Base-by-base conservation (phyloP, 176 grass and related monocot genomes). In the Oryza longistaminata region DNA sequence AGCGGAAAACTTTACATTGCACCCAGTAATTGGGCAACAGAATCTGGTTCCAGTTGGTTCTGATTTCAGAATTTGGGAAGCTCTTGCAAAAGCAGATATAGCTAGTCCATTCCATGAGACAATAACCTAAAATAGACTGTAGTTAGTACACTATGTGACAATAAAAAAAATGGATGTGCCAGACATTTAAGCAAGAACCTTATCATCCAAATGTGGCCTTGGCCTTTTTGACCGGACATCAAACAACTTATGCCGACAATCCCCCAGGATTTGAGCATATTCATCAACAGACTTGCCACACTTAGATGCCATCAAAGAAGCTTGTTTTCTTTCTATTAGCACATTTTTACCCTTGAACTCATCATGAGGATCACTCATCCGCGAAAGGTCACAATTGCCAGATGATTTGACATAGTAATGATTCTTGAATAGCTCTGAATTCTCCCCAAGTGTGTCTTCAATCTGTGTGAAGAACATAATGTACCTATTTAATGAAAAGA, bases 61-160 rank as follows among this genome's bases (percentile, higher is more conserved):
- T 21, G 87, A 81, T 84, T 92, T 92, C 52, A 95, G 86, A 85
- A 95, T 92, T 77, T 87, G 91, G 75, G 96, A 98, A 83, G 96
- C 96, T 88, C 93, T 93, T 82, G 91, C 91, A 46, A 98, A 98
- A 61, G 91, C 91, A 70, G 96, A 98, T 79, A 98, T 85, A 35
- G 76, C 91, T 81, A 98, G 86, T 72, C 96, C 96, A 68, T 98
- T 98, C 96, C 96, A 98, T 68, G 96, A 98, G 76, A 98, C 91
- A 60, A 98, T 98, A 78, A 98, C 96, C 96, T 98, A 85, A 71
- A 80, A 80, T 11, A 27, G 82, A 60, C 3, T 33, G 3, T 66
- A 22, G 14, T 84, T 24, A 94, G 44, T 49, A 88, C n/a, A 85
- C 53, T 76, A 78, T 74, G 31, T 52, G 48, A 21, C 19, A 13